A percentile compares a stretch with the other conserved stretches of the same genome.
phyloP scores from a whole-genome alignment of 441 rosid species.

The Sinapis alba region DNA sequence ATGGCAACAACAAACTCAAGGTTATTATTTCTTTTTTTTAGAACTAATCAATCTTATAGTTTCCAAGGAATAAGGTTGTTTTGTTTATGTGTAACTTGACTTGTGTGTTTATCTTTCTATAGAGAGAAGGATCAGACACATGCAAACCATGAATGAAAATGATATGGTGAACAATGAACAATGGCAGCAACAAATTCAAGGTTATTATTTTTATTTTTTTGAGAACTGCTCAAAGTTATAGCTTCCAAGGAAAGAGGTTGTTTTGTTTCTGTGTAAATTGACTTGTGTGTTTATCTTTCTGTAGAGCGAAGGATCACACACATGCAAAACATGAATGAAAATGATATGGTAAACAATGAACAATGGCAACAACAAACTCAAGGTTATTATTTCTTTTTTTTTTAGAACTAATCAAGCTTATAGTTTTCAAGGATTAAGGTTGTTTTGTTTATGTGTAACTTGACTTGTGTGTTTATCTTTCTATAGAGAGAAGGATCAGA shows the following conservation, averaged over 20 bases:
- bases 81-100: not conserved
- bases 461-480: not conserved
- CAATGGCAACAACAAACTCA: not conserved
- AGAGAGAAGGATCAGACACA: conserved; percentile 55
- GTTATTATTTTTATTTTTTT: not conserved
- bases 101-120: conserved; percentile 12
- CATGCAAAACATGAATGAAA: conserved; percentile 8
- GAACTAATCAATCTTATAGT: too few relatives aligned
- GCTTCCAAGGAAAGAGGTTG: not conserved
- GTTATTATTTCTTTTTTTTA: too few relatives aligned
- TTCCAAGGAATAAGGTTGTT: not conserved
- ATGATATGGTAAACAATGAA: not conserved
- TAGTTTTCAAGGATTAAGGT: not conserved
- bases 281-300: not conserved
- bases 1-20: too few relatives aligned
- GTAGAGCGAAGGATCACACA: conserved; percentile 58
- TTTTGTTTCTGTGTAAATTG: not conserved
- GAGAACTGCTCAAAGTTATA: too few relatives aligned
- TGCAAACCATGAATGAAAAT: conserved; percentile 11
- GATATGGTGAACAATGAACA: not conserved
- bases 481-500: conserved; percentile 55
- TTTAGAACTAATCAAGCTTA: too few relatives aligned
- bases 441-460: not conserved
- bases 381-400: not conserved
- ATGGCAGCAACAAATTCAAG: not conserved